phyloP scores from a whole-genome alignment of 2,329 filamentous ascomycete genomes.

The Claviceps sp. region DNA sequence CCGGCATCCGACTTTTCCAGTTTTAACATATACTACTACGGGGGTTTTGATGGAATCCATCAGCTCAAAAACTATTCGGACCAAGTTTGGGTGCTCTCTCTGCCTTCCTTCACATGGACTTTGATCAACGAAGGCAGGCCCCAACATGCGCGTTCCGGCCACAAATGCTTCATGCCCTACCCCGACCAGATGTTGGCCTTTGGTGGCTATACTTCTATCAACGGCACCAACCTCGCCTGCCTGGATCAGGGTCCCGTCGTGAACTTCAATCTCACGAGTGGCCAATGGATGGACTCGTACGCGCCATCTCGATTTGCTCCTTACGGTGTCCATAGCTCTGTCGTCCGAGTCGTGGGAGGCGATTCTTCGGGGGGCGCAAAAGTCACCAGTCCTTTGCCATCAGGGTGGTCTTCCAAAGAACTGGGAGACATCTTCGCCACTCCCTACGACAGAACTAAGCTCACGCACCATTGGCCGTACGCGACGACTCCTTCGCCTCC shows the following conservation, averaged over 20 bases:
- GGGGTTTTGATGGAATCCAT: conserved; percentile 51
- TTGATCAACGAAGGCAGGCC: conserved; percentile 31
- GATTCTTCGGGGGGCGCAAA: conserved; percentile 55
- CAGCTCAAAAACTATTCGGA: conserved; percentile 31
- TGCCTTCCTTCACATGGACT: conserved; percentile 74
- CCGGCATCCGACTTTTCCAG: conserved; percentile 57
- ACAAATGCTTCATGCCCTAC: conserved; percentile 63
- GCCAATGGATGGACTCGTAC: conserved; percentile 58
- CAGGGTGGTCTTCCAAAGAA: conserved; percentile 35
- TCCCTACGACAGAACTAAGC: conserved; percentile 41
- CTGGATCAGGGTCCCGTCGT: conserved; percentile 40
- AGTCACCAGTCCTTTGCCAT: conserved; percentile 45
- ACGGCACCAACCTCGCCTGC: conserved; percentile 23
- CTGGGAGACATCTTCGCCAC: conserved; percentile 41
- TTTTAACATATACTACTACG: conserved; percentile 77
- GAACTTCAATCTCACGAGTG: conserved; percentile 60
- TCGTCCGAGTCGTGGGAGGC: conserved; percentile 57
- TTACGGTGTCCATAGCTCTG: conserved; percentile 56
- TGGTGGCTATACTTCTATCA: conserved; percentile 44
- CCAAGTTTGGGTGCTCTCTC: conserved; percentile 68
- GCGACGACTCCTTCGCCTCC: conserved; percentile 9
- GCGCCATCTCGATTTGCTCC: conserved; percentile 45
- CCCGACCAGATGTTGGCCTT: conserved; percentile 70
- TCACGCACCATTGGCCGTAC: conserved; percentile 51
- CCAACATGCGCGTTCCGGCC: conserved; percentile 51